Evolutionary conservation across 768 basidiomycete genomes (phyloP).

Genomic region (Russula vinacea): DNA sequence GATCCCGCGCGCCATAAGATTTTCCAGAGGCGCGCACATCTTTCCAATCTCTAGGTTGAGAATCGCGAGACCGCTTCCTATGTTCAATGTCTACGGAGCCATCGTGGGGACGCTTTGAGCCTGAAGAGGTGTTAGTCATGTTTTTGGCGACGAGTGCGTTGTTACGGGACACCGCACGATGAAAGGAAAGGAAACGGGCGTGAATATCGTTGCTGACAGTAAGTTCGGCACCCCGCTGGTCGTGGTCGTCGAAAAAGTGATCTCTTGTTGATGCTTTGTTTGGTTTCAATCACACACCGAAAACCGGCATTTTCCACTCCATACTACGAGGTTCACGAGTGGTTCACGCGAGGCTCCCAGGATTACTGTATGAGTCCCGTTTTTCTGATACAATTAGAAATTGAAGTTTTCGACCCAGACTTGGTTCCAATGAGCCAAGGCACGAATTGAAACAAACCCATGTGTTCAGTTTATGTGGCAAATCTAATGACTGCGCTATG

Average conservation of each 20-base stretch:
- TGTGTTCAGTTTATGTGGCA: background rate
- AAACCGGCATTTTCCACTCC: constrained; percentile 7
- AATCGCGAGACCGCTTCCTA: constrained; percentile 54
- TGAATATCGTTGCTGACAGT: constrained; percentile 15
- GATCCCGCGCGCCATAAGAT: constrained; percentile 33
- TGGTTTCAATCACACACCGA: background rate
- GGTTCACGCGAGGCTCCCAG: too few species aligned
- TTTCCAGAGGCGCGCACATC: constrained; percentile 52
- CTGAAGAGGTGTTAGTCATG: constrained; percentile 83
- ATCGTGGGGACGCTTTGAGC: constrained; percentile 78
- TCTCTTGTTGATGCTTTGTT: constrained; percentile 14
- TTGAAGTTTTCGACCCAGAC: too few species aligned
- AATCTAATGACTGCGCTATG: constrained; percentile 34
- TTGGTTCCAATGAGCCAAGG: background rate
- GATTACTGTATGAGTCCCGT: too few species aligned
- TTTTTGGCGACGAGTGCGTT: constrained; percentile 44
- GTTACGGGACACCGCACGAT: constrained; percentile 83
- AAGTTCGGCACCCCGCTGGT: background rate
- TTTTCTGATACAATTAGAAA: too few species aligned
- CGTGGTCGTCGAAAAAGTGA: constrained; percentile 17
- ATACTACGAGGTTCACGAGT: too few species aligned
- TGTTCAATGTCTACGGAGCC: constrained; percentile 43
- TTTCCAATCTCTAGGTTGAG: constrained; percentile 63
- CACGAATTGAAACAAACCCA: background rate
- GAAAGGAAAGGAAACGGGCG: constrained; percentile 37